Evolutionary conservation across 257 asterid genomes (phyloP), one percentile per base, ranked within the genome.

Genomic region (Echium plantagineum): DNA sequence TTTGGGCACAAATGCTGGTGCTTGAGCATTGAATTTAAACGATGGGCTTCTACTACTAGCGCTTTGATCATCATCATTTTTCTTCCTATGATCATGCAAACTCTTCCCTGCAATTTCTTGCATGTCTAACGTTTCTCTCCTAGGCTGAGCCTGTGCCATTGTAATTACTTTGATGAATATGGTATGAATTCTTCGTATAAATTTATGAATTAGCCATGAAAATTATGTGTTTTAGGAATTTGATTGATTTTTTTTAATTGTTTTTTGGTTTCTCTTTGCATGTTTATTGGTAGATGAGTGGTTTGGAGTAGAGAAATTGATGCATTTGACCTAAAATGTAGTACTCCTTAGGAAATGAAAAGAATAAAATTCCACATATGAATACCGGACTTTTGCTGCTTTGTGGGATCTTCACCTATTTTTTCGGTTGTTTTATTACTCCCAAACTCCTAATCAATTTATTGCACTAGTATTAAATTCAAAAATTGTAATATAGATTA

Each of bases 1-100:
- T 51, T 89, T 71, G 9, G 99, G 99, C n/a, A 89, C 95, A 48
- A 89, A 93, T 38, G 81, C 99, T 59, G 97, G 97, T 6, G 97
- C 99, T 32, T 87, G 80, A 12, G 75, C 95, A 64, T 89, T 93
- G 71, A 89, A 81, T 62, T 75, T 82, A 76, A 93, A 91, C 0
- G 82, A 59, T 20, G 75, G 75, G 26, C 66, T 63, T 32, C 32
- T 51, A 52, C 58, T 32, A 2, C 26, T 30, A 7, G 51, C 12
- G 13, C 55, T 30, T 57, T 61, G 53, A 0, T 21, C 60, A 22
- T 32, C 52, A 22, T 47, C 66, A n/a, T n/a, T n/a, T 9, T 60
- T 54, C n/a, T 47, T 66, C 51, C 59, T 42, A n/a, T n/a, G 46
- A 60, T 65, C 66, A 15, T 42, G 49, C 12, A 42, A 1, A 10